Conservation (phyloP, 2,329 filamentous ascomycete species). For the Cercospora citrullina region DNA sequence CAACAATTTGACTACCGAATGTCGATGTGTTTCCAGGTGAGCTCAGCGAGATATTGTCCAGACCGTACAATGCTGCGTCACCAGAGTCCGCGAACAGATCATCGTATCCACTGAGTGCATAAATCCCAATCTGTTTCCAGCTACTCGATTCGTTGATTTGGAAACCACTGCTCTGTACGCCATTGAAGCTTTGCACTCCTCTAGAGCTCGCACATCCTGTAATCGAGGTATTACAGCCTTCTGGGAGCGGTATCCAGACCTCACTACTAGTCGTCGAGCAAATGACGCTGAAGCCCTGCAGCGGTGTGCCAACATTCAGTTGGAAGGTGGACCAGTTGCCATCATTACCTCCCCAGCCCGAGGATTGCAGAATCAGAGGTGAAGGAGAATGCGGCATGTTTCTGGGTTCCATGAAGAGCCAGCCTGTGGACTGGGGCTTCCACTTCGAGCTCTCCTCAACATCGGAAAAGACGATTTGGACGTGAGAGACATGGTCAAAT, state of each 20-base stretch:
- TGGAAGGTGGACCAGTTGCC: conserved; percentile 22
- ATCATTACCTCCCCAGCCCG: conserved; percentile 19
- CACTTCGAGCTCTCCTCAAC: background rate
- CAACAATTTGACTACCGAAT: conserved; percentile 1
- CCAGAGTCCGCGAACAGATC: background rate
- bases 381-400: background rate
- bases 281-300: conserved; percentile 15
- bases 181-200: conserved; percentile 10
- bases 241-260: conserved; percentile 16
- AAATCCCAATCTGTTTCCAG: conserved; percentile 13
- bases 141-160: conserved; percentile 12
- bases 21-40: background rate
- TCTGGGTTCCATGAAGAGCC: background rate
- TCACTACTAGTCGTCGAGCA: conserved; percentile 10
- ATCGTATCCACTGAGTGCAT: conserved; percentile 2
- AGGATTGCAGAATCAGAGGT: background rate
- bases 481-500: background rate
- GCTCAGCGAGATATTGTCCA: conserved; percentile 13
- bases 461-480: background rate
- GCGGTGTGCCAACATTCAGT: conserved; percentile 13
- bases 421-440: background rate
- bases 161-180: conserved; percentile 7
- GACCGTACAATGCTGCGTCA: conserved; percentile 11
- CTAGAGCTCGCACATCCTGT: conserved; percentile 3
- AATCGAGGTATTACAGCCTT: conserved; percentile 9